Evolutionary conservation across 371 early-diverging fungal genomes (phyloP), one percentile per base, ranked within the genome.

Genomic region (Mortierella sp.): DNA sequence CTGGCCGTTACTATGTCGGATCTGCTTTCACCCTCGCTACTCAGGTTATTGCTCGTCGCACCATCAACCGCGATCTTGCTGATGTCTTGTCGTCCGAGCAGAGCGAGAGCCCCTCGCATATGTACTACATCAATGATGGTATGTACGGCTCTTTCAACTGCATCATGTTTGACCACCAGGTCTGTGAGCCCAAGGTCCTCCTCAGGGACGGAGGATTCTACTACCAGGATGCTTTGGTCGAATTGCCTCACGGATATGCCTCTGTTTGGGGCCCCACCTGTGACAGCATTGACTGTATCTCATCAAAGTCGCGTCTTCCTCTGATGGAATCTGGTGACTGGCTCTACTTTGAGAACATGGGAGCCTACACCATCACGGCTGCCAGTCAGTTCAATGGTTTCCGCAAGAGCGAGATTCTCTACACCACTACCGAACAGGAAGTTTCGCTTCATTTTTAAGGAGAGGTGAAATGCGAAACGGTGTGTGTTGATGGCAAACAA

Each of bases 41-140:
- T 47, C 94, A 96, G 77, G 90, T 99, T 53, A 92, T 95, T 71
- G 96, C 97, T 24, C 94, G 97, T 69, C 93, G 99, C 75, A 87
- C 86, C 41, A 91, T 93, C 3, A 86, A 80, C 11, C 82, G 88
- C 65, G 86, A 87, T 62, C 58, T 53, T 16, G 58, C 67, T 3
- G 70, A 71, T 16, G 55, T 58, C 43, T 55, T 70, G 58, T 45
- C 57, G 24, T 13, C 47, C 13, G 68, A 65, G 45, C 71, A 83
- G 68, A 63, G 65, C 62, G 65, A 71, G 63, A 84, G 87, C 72
- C 90, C 92, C 11, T 77, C 92, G 63, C 97, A 88, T 84, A 97
- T 97, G 97, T 96, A 94, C 89, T 99, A 99, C 86, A 91, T 99
- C 83, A 98, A 97, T 85, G 99, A 99, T 81, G 99, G 99, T 72